Evolutionary conservation across 2,329 filamentous ascomycete species (phyloP).

Genomic region (Pleurostoma richardsiae): DNA sequence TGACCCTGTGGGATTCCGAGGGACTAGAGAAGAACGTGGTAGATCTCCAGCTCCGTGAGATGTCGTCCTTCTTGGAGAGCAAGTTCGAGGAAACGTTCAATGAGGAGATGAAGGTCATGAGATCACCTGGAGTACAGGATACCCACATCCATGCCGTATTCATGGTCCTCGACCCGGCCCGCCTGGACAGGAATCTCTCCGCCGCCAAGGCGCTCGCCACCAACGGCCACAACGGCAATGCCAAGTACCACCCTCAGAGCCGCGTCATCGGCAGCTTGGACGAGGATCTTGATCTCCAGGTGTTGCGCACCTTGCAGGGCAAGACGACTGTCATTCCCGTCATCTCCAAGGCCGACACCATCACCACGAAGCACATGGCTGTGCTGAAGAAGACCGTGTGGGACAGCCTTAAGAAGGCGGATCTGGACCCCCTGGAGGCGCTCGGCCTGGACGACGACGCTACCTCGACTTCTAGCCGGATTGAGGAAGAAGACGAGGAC

Average conservation of each 20-base stretch:
- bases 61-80: conserved; percentile 88
- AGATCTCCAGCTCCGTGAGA: conserved; percentile 87
- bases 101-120: conserved; percentile 96
- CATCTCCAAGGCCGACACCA: conserved; percentile 93
- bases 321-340: conserved; percentile 96
- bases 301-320: conserved; percentile 79
- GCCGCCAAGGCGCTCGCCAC: conserved; percentile 51
- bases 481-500: conserved; percentile 53
- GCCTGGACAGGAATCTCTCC: conserved; percentile 78
- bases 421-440: conserved; percentile 82
- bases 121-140: conserved; percentile 87
- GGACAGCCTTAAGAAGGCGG: conserved; percentile 78
- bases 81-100: conserved; percentile 98
- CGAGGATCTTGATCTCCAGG: conserved; percentile 84
- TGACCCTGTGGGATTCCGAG: conserved; percentile 96
- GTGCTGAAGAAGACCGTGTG: conserved; percentile 88
- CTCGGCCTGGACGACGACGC: conserved; percentile 77
- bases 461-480: conserved; percentile 40
- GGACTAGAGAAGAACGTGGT: conserved; percentile 93
- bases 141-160: conserved; percentile 97
- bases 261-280: conserved; percentile 67
- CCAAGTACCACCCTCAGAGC: conserved; percentile 35
- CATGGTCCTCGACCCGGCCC: conserved; percentile 80
- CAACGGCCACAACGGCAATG: conserved; percentile 42
- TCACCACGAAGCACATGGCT: conserved; percentile 92